phyloP scores from a whole-genome alignment of 441 rosid species.

The Erodium moschatum region DNA sequence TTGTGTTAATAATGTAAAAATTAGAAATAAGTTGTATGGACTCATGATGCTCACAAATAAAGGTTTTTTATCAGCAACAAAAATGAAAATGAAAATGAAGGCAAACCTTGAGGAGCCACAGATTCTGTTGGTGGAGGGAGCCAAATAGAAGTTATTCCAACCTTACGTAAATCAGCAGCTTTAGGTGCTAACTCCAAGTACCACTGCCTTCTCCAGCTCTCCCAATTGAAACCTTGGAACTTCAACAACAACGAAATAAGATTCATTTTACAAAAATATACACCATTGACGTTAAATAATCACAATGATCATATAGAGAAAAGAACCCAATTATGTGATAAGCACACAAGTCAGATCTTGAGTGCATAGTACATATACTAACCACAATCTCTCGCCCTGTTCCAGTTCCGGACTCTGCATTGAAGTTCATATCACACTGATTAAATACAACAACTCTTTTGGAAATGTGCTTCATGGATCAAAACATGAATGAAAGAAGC shows the following conservation, averaged over 20 bases:
- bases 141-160: constrained; percentile 46
- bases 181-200: constrained; percentile 43
- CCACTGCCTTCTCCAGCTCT: constrained; percentile 52
- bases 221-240: constrained; percentile 58
- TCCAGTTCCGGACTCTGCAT: constrained; percentile 50
- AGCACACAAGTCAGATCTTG: not conserved
- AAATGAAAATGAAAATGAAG: not conserved
- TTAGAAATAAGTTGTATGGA: not conserved
- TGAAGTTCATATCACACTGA: constrained; percentile 12
- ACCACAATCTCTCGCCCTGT: constrained; percentile 50
- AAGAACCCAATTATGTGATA: not conserved
- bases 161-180: constrained; percentile 39
- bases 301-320: not conserved
- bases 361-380: constrained; percentile 20
- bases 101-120: constrained; percentile 45
- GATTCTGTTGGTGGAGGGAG: constrained; percentile 49
- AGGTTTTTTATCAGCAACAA: no score
- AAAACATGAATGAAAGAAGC: not conserved
- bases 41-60: not conserved
- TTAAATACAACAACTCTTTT: not conserved
- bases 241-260: constrained; percentile 23
- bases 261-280: not conserved
- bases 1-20: not conserved
- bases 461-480: not conserved
- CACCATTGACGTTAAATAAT: not conserved